Evolutionary conservation across 345 rosid species (phyloP).

Genomic region (Populus alba): DNA sequence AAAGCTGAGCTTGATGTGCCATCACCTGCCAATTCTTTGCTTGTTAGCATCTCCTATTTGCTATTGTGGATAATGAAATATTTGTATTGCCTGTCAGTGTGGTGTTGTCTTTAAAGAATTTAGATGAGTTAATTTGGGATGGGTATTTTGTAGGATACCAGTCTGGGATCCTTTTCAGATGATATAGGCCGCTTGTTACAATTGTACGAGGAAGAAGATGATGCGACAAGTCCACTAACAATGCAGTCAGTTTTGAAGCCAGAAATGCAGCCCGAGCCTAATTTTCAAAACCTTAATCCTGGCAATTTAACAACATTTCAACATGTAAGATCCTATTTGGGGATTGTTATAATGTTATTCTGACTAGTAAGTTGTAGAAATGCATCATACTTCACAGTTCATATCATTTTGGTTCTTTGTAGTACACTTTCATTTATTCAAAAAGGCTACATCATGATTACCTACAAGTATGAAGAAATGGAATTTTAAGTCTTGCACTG

Average conservation of each 20-base stretch:
- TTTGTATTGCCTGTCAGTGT: background rate
- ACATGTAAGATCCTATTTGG: conserved; percentile 40
- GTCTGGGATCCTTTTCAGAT: conserved; percentile 56
- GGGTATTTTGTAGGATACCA: conserved; percentile 51
- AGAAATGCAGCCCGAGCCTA: conserved; percentile 42
- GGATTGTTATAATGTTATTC: background rate
- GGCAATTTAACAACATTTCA: conserved; percentile 24
- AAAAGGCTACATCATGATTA: background rate
- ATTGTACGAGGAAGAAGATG: conserved; percentile 64
- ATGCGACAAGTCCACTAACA: conserved; percentile 66
- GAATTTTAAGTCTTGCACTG: background rate
- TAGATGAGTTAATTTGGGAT: conserved; percentile 3
- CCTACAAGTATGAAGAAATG: background rate
- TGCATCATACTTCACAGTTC: background rate
- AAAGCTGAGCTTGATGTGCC: conserved; percentile 63
- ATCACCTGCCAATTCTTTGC: conserved; percentile 61
- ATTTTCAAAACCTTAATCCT: conserved; percentile 32
- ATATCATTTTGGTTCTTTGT: background rate
- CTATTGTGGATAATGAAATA: background rate
- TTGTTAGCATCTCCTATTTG: conserved; percentile 38
- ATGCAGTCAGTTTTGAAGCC: conserved; percentile 41
- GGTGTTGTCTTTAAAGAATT: background rate
- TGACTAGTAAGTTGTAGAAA: background rate
- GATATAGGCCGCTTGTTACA: conserved; percentile 59
- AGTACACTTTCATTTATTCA: background rate